Evolutionary conservation across 2,329 filamentous ascomycete species (phyloP).

Genomic region (Teratosphaeria viscida): DNA sequence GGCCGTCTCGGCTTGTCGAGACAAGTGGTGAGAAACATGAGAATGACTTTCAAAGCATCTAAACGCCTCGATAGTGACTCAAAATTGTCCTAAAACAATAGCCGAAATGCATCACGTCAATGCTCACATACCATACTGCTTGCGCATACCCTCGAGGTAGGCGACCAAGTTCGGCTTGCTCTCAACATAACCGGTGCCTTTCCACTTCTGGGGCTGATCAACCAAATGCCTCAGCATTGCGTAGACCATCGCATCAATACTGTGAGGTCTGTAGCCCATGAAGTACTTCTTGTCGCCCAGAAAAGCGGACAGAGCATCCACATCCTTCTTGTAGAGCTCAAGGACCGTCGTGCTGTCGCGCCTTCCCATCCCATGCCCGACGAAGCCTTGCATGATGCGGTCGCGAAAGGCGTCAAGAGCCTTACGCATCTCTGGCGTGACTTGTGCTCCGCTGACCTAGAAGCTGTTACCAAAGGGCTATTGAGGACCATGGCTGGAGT

Average conservation of each 20-base stretch:
- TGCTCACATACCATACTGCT: neutral
- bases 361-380: constrained; percentile 5
- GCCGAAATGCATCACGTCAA: neutral
- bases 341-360: neutral
- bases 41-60: neutral
- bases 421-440: constrained; percentile 1
- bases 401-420: constrained; percentile 5
- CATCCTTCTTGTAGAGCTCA: constrained; percentile 3
- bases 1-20: neutral
- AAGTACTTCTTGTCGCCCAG: constrained; percentile 4
- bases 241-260: constrained; percentile 3
- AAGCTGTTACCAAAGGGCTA: neutral
- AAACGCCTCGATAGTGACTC: neutral
- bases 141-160: constrained; percentile 5
- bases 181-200: constrained; percentile 5
- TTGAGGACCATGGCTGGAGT: neutral
- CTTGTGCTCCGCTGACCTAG: constrained; percentile 1
- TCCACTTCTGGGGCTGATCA: constrained; percentile 8
- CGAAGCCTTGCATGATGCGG: constrained; percentile 4
- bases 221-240: constrained; percentile 5
- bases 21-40: neutral
- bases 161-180: constrained; percentile 3
- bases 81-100: neutral
- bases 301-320: constrained; percentile 4
- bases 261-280: neutral